Base-by-base conservation (phyloP, 768 basidiomycete genomes). In the Gymnopilus dilepis region DNA sequence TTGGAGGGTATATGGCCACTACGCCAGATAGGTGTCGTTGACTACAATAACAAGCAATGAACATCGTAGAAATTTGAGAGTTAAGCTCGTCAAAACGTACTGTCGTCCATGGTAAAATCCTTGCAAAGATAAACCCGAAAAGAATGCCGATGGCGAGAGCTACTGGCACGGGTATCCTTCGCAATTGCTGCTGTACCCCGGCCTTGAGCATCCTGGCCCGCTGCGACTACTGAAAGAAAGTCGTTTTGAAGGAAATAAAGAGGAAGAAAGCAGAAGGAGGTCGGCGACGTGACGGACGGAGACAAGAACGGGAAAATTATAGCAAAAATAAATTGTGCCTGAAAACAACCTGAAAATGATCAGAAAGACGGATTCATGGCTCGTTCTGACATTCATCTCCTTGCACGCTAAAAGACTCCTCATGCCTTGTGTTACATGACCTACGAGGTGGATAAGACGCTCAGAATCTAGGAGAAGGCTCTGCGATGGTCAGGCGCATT, bases 131-230 rank as follows among this genome's bases (percentile, higher is more conserved):
- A 41, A 89, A 73, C 22, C 90, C 90, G 26, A 86, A 72, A 26
- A 89, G 61, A 5, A 92, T 73, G 33, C 90, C 91, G 60, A 92
- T 70, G 52, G 83, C 71, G 34, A 92, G 66, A 3, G 85, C 87
- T 13, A 84, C 61, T 1, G 86, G 79, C 1, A 86, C 82, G 8
- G 88, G 84, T 43, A 87, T 72, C 51, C 81, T 76, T 47, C 78
- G 78, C 30, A 84, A 64, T 75, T 80, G 71, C 40, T 60, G 57
- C 30, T 60, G 34, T 15, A 72, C 17, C 47, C 68, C 66, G 21
- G 38, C 50, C 55, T 59, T 66, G 54, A 42, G 58, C 43, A 38
- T 34, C 59, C 41, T 59, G 28, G 58, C 50, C 33, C 43, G 56
- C 21, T 30, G 24, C 6, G 40, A 22, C 54, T 56, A 50, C 24